These are phyloP conservation scores for Zanthoxylum bungeanum DNA, from an alignment of 345 rosid species.

Conservation along the genomic window DNA sequence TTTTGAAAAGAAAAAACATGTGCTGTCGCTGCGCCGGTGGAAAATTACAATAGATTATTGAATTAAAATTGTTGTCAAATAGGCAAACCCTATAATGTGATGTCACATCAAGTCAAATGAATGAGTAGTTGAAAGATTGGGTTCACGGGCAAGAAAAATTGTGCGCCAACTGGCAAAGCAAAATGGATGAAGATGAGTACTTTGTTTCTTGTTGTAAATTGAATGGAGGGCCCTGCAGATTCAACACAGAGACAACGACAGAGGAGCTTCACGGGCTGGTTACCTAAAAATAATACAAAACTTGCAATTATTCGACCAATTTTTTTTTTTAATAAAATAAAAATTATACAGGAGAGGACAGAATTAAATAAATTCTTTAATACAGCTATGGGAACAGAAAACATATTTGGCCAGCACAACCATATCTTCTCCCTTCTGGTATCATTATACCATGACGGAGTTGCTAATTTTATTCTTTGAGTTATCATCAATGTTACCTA, in stretches of 20 bases:
- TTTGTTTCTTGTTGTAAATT: neutral
- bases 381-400: neutral
- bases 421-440: neutral
- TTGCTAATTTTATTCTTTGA: no score
- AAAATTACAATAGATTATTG: no score
- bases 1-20: no score
- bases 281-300: neutral
- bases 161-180: neutral
- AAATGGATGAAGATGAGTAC: neutral
- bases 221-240: neutral
- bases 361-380: neutral
- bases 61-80: no score
- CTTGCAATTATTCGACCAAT: no score
- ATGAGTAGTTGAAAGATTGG: neutral
- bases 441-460: no score
- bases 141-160: slow-evolving; percentile 3
- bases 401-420: neutral
- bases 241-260: neutral
- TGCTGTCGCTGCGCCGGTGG: no score
- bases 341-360: neutral
- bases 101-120: neutral
- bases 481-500: no score
- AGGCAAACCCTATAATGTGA: no score
- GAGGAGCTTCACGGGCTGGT: slow-evolving; percentile 1
- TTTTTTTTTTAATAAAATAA: no score